These are phyloP conservation scores for baker's yeast (Saccharomyces cerevisiae) DNA, from an alignment of 805 yeast species.

Conservation along the genomic window DNA sequence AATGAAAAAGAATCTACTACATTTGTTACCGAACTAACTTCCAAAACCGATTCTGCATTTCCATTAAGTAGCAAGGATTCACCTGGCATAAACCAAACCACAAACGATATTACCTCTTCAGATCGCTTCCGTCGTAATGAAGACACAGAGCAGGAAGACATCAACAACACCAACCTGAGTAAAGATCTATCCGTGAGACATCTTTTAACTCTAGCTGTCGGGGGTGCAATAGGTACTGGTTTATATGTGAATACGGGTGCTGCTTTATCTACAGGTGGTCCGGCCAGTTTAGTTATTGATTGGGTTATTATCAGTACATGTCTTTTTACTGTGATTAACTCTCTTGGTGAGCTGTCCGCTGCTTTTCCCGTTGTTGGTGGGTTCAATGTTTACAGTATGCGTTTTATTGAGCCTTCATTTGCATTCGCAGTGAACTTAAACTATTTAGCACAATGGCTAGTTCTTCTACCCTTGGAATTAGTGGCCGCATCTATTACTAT, in stretches of 20 bases:
- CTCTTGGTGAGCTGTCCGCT: conserved; percentile 46
- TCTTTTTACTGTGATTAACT: conserved; percentile 50
- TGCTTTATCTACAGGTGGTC: conserved; percentile 53
- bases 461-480: conserved; percentile 50
- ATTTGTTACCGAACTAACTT: neutral
- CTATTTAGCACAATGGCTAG: conserved; percentile 49
- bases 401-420: conserved; percentile 48
- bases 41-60: neutral
- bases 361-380: conserved; percentile 49
- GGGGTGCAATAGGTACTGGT: conserved; percentile 64
- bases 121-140: neutral
- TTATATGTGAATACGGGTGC: conserved; percentile 58
- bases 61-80: neutral
- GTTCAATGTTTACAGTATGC: conserved; percentile 40
- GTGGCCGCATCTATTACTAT: conserved; percentile 54
- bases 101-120: conserved; percentile 2
- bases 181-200: conserved; percentile 33
- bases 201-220: conserved; percentile 59
- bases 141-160: conserved; percentile 4
- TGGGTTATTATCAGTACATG: conserved; percentile 48
- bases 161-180: conserved; percentile 12
- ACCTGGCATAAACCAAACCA: neutral
- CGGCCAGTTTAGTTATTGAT: conserved; percentile 53
- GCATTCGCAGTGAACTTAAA: conserved; percentile 49
- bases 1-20: neutral